A percentile compares a stretch with the other conserved stretches of the same genome.
Conservation (phyloP, 2,329 filamentous ascomycete species). For the Cladosporium sp. region DNA sequence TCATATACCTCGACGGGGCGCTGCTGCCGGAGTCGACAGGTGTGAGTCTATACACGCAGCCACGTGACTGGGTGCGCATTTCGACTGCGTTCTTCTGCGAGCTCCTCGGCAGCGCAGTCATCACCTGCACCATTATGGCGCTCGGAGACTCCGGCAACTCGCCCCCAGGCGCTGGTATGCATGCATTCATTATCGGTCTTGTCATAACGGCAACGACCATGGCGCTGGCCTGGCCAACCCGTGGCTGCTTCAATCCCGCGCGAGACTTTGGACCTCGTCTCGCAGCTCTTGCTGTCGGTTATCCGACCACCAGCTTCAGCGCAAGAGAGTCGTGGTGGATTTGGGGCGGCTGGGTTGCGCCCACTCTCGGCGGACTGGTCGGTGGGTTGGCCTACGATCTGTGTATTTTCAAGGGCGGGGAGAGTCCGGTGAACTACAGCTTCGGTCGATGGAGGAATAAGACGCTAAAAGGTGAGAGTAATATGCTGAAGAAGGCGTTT, state of each 20-base stretch:
- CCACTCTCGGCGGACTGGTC: conserved; percentile 36
- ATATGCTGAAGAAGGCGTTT: conserved; percentile 9
- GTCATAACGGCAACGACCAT: conserved; percentile 34
- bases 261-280: conserved; percentile 47
- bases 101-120: conserved; percentile 25
- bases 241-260: conserved; percentile 44
- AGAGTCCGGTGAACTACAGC: conserved; percentile 48
- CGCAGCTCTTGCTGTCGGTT: conserved; percentile 41
- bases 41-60: conserved; percentile 22
- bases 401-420: conserved; percentile 44
- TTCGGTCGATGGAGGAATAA: conserved; percentile 24
- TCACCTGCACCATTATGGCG: conserved; percentile 37
- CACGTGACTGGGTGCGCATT: conserved; percentile 22
- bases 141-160: conserved; percentile 25
- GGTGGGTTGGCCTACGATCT: conserved; percentile 45
- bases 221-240: conserved; percentile 43
- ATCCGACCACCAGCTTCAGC: conserved; percentile 31
- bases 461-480: conserved; percentile 17
- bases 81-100: conserved; percentile 44
- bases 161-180: conserved; percentile 44
- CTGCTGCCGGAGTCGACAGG: conserved; percentile 19
- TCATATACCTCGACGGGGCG: conserved; percentile 35
- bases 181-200: conserved; percentile 45
- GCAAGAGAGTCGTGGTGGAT: conserved; percentile 40
- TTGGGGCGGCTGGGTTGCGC: conserved; percentile 39